A percentile compares a stretch with the other conserved stretches of the same genome.
phyloP scores from a whole-genome alignment of 83 land plant genomes.

The Picea engelmannii region DNA sequence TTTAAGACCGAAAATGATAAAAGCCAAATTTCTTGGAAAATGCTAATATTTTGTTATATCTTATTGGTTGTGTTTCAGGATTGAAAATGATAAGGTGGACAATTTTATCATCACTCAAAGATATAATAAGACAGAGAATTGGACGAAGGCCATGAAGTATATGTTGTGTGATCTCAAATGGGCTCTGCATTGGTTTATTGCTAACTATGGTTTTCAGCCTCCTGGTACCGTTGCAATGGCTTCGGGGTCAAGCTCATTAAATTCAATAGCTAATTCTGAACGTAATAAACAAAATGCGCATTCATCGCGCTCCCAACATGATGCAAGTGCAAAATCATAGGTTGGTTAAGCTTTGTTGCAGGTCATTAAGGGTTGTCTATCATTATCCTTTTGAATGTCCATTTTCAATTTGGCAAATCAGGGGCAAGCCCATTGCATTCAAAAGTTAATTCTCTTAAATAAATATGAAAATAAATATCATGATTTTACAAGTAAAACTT shows the following conservation, averaged over 20 bases:
- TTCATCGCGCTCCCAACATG: no score
- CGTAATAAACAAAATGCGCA: not conserved
- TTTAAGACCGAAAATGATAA: conserved; percentile 93
- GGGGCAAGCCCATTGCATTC: no score
- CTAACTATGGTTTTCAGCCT: conserved; percentile 78
- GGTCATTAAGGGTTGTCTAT: no score
- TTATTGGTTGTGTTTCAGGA: conserved; percentile 55
- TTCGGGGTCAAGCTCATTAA: not conserved
- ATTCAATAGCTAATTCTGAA: conserved; percentile 1
- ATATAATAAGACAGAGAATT: conserved; percentile 90
- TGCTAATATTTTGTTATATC: no score
- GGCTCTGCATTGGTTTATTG: conserved; percentile 94
- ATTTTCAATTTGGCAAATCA: no score
- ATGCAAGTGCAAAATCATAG: no score
- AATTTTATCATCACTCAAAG: conserved; percentile 88
- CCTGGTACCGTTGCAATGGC: not conserved
- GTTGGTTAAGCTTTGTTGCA: no score
- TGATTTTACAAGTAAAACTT: no score
- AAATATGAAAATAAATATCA: no score
- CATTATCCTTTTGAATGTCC: no score
- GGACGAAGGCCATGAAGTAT: conserved; percentile 97
- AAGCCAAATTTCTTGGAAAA: conserved; percentile 10
- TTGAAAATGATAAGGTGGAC: conserved; percentile 92
- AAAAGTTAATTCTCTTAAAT: no score
- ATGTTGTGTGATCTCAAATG: conserved; percentile 93